Evolutionary conservation across 352 stramenopile species (phyloP).

Genomic region (Phytophthora syringae): DNA sequence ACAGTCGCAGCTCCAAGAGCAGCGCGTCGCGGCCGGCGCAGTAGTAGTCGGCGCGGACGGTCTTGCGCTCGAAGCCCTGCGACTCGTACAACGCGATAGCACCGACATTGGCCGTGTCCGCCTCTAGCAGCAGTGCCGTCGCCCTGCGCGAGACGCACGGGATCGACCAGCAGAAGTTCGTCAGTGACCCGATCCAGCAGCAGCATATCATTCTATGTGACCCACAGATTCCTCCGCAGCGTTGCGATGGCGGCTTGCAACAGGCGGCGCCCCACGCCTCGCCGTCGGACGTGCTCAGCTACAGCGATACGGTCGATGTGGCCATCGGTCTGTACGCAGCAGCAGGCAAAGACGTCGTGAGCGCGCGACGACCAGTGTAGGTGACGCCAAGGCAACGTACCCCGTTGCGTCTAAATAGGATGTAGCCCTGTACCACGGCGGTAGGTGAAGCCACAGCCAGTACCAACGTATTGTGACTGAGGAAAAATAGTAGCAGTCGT

Average conservation of each 20-base stretch:
- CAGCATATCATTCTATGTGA: not conserved
- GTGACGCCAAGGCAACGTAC: constrained; percentile 24
- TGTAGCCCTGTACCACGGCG: constrained; percentile 40
- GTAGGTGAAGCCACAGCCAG: constrained; percentile 28
- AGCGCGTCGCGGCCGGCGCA: constrained; percentile 45
- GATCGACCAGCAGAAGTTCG: too few species aligned
- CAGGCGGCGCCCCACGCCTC: constrained; percentile 41
- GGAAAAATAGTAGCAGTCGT: constrained; percentile 7
- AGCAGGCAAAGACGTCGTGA: not conserved
- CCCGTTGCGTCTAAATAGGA: constrained; percentile 50
- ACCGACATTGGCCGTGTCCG: constrained; percentile 39
- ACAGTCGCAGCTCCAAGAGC: constrained; percentile 43
- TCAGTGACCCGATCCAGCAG: too few species aligned
- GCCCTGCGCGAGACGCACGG: constrained; percentile 14
- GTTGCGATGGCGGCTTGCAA: constrained; percentile 40
- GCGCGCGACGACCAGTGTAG: not conserved
- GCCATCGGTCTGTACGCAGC: constrained; percentile 31
- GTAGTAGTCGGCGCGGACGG: constrained; percentile 50
- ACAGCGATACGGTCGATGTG: constrained; percentile 60
- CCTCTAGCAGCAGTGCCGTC: constrained; percentile 31
- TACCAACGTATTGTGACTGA: constrained; percentile 47
- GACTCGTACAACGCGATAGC: constrained; percentile 53
- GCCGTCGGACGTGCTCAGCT: constrained; percentile 33
- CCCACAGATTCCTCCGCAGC: constrained; percentile 38
- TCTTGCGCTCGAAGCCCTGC: constrained; percentile 37